Evolutionary conservation across 306 rosid genomes (phyloP), one percentile per base, ranked within the genome.

Genomic region (Pyrus pyrifolia): DNA sequence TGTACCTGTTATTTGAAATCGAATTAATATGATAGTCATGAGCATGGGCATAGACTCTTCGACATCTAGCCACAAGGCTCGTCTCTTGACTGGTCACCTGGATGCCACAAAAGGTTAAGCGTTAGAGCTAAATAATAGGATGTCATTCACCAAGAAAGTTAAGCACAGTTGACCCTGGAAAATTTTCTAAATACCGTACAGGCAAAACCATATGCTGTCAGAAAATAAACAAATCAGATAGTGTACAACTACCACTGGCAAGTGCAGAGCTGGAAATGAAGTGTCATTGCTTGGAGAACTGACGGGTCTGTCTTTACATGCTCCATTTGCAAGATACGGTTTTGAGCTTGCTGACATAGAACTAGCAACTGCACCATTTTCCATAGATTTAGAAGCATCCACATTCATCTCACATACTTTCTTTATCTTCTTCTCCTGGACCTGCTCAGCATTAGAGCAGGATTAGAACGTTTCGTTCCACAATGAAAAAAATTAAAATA

Each of bases 11-110:
- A 85, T 90, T 96, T 68, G 99, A 96, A 79, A 96, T 96, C 44
- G 99, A 96, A 84, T 96, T 96, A 76, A 96, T 96, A 80, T 96
- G 99, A 81, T 96, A 96, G 83, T 96, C 99, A 86, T 96, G 99
- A 40, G 99, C 99, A 87, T 96, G 99, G 72, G 98, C 97, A 74
- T 92, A 96, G 31, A 96, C 96, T 85, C 99, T 88, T 62, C 99
- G 96, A 81, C 99, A 96, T 81, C 99, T 93, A 68, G 99, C 99
- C 81, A 86, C 18, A 72, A 86, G 87, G 80, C 88, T 96, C 67
- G 91, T 91, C 83, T 96, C 99, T 22, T 85, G 85, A 87, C 89
- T 88, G 71, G 90, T 84, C 71, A 93, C 94, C 99, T 96, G 82
- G 69, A 71, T 66, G 66, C 61, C 68, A 42, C 79, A 72, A 44